Conservation (phyloP, 2,329 filamentous ascomycete species). For the Xylaria sp. region DNA sequence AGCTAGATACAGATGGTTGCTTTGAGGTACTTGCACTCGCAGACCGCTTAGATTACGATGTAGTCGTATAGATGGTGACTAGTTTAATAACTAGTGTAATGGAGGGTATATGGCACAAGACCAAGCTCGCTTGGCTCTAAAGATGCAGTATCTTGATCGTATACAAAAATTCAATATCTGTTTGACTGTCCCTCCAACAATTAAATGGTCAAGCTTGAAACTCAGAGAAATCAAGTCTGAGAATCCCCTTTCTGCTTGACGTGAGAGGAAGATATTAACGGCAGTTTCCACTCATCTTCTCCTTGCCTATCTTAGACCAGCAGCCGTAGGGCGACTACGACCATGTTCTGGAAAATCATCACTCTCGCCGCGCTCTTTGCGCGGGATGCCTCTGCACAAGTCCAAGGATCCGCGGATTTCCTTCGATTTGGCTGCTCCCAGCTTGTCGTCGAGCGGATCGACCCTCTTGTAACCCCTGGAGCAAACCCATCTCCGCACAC, state of each 20-base stretch:
- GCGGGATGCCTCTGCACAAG: constrained; percentile 11
- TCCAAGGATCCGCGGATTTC: constrained; percentile 22
- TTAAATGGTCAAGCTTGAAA: background rate
- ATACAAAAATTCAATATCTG: background rate
- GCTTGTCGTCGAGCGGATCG: constrained; percentile 20
- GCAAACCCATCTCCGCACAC: constrained; percentile 22
- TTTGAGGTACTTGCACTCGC: background rate
- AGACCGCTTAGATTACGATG: background rate
- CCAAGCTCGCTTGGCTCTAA: background rate
- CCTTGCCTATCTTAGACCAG: background rate
- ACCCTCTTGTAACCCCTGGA: constrained; percentile 21
- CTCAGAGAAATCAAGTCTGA: background rate
- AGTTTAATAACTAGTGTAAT: background rate
- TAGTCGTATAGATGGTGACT: constrained; percentile 8
- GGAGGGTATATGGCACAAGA: constrained; percentile 13
- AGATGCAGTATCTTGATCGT: background rate
- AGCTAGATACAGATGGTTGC: background rate
- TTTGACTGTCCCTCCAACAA: background rate
- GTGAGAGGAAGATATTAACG: background rate
- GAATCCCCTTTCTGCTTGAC: background rate
- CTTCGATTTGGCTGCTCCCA: constrained; percentile 24
- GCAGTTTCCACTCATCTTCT: background rate
- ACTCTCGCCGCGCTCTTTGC: constrained; percentile 14
- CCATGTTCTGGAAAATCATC: constrained; percentile 14
- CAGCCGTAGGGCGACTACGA: background rate